Percentiles rank a stretch among this genome's conserved stretches.
Evolutionary conservation across 352 stramenopile genomes (phyloP).

Genomic region (Blastocystis sp.): DNA sequence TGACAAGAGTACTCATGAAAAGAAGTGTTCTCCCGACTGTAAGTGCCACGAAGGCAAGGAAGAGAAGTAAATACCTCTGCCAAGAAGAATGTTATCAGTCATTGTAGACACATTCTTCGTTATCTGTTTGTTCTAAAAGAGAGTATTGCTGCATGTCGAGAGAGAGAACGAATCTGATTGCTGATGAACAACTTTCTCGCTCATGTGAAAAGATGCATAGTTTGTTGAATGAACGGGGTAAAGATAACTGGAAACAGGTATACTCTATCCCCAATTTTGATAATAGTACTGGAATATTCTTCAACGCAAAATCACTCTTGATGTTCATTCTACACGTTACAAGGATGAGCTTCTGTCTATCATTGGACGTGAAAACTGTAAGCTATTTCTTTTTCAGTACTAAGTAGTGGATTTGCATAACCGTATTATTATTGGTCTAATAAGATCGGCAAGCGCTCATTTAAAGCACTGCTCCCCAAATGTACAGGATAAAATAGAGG

Average conservation of each 20-base stretch:
- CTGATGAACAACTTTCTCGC: neutral
- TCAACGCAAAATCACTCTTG: neutral
- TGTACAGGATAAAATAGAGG: neutral
- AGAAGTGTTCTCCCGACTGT: neutral
- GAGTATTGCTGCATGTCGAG: neutral
- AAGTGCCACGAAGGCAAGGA: neutral
- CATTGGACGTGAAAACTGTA: conserved; percentile 43
- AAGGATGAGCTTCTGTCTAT: neutral
- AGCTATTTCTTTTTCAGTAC: neutral
- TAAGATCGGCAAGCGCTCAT: neutral
- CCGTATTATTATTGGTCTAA: neutral
- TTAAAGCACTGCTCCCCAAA: neutral
- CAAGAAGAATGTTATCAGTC: neutral
- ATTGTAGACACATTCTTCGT: neutral
- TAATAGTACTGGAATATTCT: conserved; percentile 40
- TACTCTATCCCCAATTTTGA: neutral
- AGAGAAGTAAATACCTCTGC: neutral
- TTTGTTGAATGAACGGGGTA: neutral
- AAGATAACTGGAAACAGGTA: conserved; percentile 21
- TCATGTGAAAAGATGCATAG: neutral
- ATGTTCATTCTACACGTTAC: neutral
- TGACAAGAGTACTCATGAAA: neutral
- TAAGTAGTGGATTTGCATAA: conserved; percentile 37
- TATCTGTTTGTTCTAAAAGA: neutral
- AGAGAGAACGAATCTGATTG: neutral